Base-by-base conservation (phyloP, 2,329 filamentous ascomycete species). In the Thielaviopsis punctulata region DNA sequence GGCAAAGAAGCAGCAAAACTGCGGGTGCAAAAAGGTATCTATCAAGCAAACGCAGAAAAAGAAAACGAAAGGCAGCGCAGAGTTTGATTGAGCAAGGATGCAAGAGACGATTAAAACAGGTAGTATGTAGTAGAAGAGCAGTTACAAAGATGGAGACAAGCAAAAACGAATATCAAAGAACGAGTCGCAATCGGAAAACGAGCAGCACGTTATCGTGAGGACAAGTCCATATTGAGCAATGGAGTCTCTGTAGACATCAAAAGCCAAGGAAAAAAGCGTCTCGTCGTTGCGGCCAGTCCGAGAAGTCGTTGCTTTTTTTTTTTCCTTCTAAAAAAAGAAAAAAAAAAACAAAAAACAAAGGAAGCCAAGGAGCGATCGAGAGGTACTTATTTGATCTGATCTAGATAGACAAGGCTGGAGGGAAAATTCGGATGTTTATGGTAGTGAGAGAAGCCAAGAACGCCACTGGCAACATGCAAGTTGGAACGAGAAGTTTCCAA, bases 161-260 rank as follows among this genome's bases (percentile, higher is more conserved):
- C 59, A 56, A 52, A 58, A 41, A 54, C 54, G 52, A 51, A 46
- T 60, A 59, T 56, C 53, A 41, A 56, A 47, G 41, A 49, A 22
- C 10, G 21, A 24, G 21, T 46, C n/a, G 33, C 46, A 23, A 47
- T 49, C 41, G 24, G 41, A 21, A 45, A 49, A 46, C 27, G 24
- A 30, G 46, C 18, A 49, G 47, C 30, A 45, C 46, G 49, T 53
- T 53, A 53, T 53, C 52, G 47, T 53, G 39, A 53, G 46, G 52
- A 39, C 41, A 49, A 45, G 49, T 46, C 52, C 52, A 53, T 53
- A 25, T 49, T 53, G 52, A 53, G 52, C 13, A 45, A 5, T 19
- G 23, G 39, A 41, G 19, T 19, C 27, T 15, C 36, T 25, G 27
- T 45, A 44, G 25, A 33, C 39, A 49, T 52, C 44, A 52, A 52